A percentile compares a stretch with the other conserved stretches of the same genome.
phyloP scores from a whole-genome alignment of 441 rosid species.

The Croton laevigatus region DNA sequence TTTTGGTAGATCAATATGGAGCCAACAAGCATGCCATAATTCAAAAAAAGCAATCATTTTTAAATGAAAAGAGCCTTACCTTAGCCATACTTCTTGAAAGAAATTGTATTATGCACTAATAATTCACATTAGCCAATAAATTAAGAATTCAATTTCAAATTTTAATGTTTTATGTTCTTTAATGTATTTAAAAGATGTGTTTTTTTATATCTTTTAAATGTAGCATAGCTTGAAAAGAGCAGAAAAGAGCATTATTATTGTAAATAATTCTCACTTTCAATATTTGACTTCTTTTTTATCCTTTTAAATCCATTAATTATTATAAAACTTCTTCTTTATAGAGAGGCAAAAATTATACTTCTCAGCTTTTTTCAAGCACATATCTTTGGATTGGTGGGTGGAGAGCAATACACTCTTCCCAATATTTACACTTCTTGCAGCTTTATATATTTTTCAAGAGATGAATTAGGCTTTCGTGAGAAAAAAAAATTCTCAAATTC shows the following conservation, averaged over 20 bases:
- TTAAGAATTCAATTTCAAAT: not conserved
- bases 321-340: slow-evolving; percentile 4
- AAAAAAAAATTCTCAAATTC: not conserved
- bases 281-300: not conserved
- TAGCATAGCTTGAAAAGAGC: slow-evolving; percentile 8
- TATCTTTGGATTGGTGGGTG: not conserved
- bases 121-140: slow-evolving; percentile 1
- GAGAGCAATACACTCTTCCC: not conserved
- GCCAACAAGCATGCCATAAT: not conserved
- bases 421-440: slow-evolving; percentile 8
- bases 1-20: not conserved
- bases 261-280: not conserved
- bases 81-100: not conserved
- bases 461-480: not conserved
- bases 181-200: slow-evolving; percentile 6
- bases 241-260: slow-evolving; percentile 3
- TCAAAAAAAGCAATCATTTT: not conserved
- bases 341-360: slow-evolving; percentile 9
- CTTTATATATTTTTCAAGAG: slow-evolving; percentile 4
- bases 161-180: not conserved
- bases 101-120: slow-evolving; percentile 5
- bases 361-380: slow-evolving; percentile 17
- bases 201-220: not conserved
- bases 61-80: not conserved
- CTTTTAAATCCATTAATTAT: not conserved